Percentiles rank a stretch among this genome's conserved stretches.
phyloP scores from a whole-genome alignment of 1,284 basidiomycete species.

The Marasmius oreades region DNA sequence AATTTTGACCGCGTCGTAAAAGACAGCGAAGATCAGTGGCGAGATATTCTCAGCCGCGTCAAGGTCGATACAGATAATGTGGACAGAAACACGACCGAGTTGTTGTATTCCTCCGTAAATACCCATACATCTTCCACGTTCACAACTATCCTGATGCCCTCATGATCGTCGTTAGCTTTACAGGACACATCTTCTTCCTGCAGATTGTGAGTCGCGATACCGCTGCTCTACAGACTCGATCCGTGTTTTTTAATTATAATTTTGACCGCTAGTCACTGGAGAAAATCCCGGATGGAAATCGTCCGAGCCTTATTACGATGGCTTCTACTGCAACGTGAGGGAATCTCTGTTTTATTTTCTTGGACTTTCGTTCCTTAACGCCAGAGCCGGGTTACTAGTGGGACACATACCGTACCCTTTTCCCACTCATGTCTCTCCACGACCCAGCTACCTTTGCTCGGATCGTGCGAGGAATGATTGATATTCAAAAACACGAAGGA shows the following conservation, averaged over 20 bases:
- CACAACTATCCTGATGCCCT: not conserved
- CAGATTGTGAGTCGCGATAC: slow-evolving; percentile 45
- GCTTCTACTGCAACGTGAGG: slow-evolving; percentile 65
- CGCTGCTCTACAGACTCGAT: not conserved
- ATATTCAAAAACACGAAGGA: slow-evolving; percentile 65
- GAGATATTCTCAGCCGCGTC: slow-evolving; percentile 49
- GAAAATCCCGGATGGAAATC: slow-evolving; percentile 49
- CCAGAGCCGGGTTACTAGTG: slow-evolving; percentile 36
- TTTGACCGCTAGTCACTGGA: slow-evolving; percentile 44
- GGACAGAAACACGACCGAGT: slow-evolving; percentile 40
- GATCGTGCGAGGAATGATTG: slow-evolving; percentile 59
- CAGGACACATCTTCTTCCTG: slow-evolving; percentile 61
- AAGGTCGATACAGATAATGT: slow-evolving; percentile 49
- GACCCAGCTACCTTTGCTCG: slow-evolving; percentile 52
- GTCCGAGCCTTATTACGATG: slow-evolving; percentile 49
- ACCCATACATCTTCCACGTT: not conserved
- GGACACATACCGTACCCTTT: slow-evolving; percentile 62
- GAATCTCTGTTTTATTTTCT: slow-evolving; percentile 4
- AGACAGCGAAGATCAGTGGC: slow-evolving; percentile 47
- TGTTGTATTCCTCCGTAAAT: slow-evolving; percentile 58
- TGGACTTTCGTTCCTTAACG: not conserved
- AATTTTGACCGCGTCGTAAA: slow-evolving; percentile 46
- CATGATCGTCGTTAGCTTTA: slow-evolving; percentile 41
- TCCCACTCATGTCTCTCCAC: slow-evolving; percentile 55
- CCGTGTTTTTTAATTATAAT: not conserved